Base-by-base conservation (phyloP, 176 grass and related monocot species). In the Guadua angustifolia region DNA sequence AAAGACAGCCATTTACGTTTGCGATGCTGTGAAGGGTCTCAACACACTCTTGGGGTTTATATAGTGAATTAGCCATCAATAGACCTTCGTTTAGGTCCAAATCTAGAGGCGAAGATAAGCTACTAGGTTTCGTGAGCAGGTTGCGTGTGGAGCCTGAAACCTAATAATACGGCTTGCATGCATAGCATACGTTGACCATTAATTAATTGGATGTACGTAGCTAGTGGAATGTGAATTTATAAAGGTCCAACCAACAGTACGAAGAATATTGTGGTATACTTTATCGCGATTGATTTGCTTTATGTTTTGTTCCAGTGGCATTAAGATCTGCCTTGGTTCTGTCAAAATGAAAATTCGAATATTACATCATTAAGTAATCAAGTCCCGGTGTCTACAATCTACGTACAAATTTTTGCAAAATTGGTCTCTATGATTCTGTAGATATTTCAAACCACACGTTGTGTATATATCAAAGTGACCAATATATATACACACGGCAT, bases 51-150 rank as follows among this genome's bases (percentile, higher is more conserved):
- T 56, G 29, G 70, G 42, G 58, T 38, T 69, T 89, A 85, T 89
- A 80, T 89, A 85, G 87, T 19, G 50, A 2, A 21, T 35, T 73
- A 47, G 60, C 2, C 15, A 74, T 46, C 17, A 26, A 43, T 0
- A 29, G 53, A 29, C 63, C 22, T 39, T 38, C 71, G 2, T 35
- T 73, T 71, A 42, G 63, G 88, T 68, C 63, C 82, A 81, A 69
- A 85, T 81, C 82, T 76, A 70, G 82, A 81, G 87, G 77, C 87
- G 7, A 49, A 16, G 60, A 73, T 82, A 25, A 32, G 52, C 77
- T 81, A 66, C 55, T 61, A 6, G 29, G 36, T 57, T 49, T 78
- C 61, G 21, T 39, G 22, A 64, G 38, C 60, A 44, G 77, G 22
- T 89, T 81, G 88, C 77, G 71, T 85, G 70, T 81, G 50, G 42